These are phyloP conservation scores for Pyrus bretschneideri DNA, from an alignment of 306 rosid species.

Conservation along the genomic window DNA sequence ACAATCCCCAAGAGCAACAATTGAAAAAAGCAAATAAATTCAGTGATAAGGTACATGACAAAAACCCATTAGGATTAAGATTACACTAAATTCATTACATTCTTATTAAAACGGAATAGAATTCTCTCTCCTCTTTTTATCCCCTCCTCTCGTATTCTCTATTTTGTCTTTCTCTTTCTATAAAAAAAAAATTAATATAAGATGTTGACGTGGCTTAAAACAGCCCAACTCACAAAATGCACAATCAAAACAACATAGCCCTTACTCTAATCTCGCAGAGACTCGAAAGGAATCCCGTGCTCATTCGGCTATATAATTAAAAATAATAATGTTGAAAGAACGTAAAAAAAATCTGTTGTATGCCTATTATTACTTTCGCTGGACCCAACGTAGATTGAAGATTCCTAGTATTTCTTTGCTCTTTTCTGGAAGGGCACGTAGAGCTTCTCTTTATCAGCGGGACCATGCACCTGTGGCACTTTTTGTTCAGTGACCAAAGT, in stretches of 20 bases:
- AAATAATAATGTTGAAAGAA: too few species aligned
- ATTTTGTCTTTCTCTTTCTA: too few species aligned
- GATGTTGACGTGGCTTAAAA: neutral
- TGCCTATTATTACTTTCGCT: too few species aligned
- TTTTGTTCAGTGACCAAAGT: neutral
- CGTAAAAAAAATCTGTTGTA: too few species aligned
- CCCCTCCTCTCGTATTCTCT: too few species aligned
- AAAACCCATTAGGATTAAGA: slow-evolving; percentile 1
- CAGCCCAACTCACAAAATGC: slow-evolving; percentile 1
- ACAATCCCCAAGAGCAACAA: neutral
- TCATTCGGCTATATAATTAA: too few species aligned
- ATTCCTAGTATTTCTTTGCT: slow-evolving; percentile 36
- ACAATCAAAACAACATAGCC: neutral
- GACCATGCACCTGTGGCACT: slow-evolving; percentile 51
- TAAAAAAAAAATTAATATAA: too few species aligned
- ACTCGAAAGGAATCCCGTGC: slow-evolving; percentile 63
- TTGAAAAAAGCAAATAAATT: neutral
- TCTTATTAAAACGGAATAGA: neutral
- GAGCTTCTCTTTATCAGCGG: slow-evolving; percentile 57
- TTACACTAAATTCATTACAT: neutral
- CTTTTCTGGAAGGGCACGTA: slow-evolving; percentile 68
- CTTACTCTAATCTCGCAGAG: slow-evolving; percentile 33
- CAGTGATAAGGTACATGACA: neutral
- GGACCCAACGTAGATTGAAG: too few species aligned
- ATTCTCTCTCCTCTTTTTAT: too few species aligned